Evolutionary conservation across 169 alveolate species (phyloP), one percentile per base, ranked within the genome.

Genomic region (Plasmodium gonderi): DNA sequence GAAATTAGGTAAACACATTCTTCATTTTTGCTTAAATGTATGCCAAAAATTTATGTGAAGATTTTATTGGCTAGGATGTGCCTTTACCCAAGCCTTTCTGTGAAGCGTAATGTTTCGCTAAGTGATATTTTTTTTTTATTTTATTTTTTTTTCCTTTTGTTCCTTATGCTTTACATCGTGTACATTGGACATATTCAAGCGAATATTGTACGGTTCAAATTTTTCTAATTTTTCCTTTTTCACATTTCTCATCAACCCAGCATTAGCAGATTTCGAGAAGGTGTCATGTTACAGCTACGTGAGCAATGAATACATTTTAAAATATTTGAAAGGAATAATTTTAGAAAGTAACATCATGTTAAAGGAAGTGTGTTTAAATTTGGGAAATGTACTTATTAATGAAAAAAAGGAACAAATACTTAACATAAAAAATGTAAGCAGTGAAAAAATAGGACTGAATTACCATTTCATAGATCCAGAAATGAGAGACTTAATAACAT

Each of bases 241-340:
- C 6, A 69, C 14, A 2, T 1, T 40, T 42, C 72, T 31, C 44
- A 7, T n/a, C n/a, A n/a, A n/a, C n/a, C n/a, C n/a, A n/a, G n/a
- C n/a, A n/a, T n/a, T 29, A 83, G 92, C 64, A 11, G 40, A 83
- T 76, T 83, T 47, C 65, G 92, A 83, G 44, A 83, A 83, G 74
- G 45, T 83, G 6, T 83, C 74, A 11, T 83, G 92, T 36, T 47
- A 69, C 33, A 29, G 42, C 26, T 83, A 83, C 42, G 31, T 51
- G 17, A 83, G 31, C 54, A 83, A 83, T 60, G 92, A 83, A 31
- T 20, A 33, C 76, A 69, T 83, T 40, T 42, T 83, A 83, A 83
- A 72, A 72, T 83, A 69, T 44, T 44, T 83, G n/a, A 83, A 83
- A 69, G n/a, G 85, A 20, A 36, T 83, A 69, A 69, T 83, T 72